Evolutionary conservation across 2,329 filamentous ascomycete species (phyloP).

Genomic region (Elsinoe perseae): DNA sequence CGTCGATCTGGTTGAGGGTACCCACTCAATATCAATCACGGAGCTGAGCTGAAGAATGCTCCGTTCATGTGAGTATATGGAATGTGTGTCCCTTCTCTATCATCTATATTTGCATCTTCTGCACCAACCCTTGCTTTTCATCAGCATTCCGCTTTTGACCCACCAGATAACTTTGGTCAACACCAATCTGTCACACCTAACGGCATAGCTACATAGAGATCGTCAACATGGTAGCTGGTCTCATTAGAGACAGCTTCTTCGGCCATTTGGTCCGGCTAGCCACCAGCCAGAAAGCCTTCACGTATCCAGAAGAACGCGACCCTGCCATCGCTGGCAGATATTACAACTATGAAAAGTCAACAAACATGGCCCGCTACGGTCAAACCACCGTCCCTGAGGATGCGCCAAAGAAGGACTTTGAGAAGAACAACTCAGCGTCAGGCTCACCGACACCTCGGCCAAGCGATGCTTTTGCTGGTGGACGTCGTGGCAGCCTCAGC

Average conservation of each 20-base stretch:
- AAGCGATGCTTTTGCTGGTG: background rate
- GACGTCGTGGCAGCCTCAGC: background rate
- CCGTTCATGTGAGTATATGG: background rate
- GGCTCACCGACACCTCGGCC: constrained; percentile 19
- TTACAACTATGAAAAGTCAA: constrained; percentile 44
- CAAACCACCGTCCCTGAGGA: constrained; percentile 32
- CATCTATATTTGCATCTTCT: constrained; percentile 1
- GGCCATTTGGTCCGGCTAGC: constrained; percentile 37
- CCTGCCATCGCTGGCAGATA: constrained; percentile 43
- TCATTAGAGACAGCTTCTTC: constrained; percentile 39
- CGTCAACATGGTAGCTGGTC: constrained; percentile 23
- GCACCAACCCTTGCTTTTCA: constrained; percentile 4
- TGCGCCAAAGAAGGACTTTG: constrained; percentile 22
- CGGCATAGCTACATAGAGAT: background rate
- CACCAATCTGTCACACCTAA: background rate
- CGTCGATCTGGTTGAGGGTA: constrained; percentile 9
- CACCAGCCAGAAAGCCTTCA: constrained; percentile 32
- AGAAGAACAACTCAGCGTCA: constrained; percentile 19
- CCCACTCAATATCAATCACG: constrained; percentile 7
- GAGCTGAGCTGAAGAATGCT: background rate
- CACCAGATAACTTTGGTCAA: background rate
- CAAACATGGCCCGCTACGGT: constrained; percentile 41
- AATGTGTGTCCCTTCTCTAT: background rate
- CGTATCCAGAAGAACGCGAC: constrained; percentile 43
- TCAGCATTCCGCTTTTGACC: background rate